Evolutionary conservation across 2,329 filamentous ascomycete genomes (phyloP).

Genomic region (Trichoderma sp.): DNA sequence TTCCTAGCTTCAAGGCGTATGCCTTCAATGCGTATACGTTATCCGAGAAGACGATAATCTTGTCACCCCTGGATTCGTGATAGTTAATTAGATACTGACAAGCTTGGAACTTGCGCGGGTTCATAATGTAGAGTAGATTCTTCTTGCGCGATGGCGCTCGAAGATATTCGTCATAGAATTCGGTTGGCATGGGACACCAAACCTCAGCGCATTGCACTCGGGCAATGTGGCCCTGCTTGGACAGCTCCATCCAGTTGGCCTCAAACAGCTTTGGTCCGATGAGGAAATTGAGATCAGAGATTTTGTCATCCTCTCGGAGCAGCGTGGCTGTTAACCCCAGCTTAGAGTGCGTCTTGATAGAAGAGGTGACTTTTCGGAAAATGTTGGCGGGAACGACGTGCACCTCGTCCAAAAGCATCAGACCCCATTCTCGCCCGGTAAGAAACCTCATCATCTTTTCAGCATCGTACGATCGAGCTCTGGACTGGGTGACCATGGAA

Average conservation of each 20-base stretch:
- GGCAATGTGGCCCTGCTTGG: conserved; percentile 94
- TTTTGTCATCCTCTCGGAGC: conserved; percentile 96
- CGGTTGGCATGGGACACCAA: conserved; percentile 98
- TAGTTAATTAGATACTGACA: conserved; percentile 98
- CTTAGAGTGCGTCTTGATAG: conserved; percentile 93
- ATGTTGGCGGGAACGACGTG: conserved; percentile 97
- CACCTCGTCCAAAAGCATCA: conserved; percentile 96
- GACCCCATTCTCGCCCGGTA: conserved; percentile 84
- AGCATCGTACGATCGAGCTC: conserved; percentile 84
- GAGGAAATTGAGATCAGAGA: conserved; percentile 92
- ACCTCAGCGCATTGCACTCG: conserved; percentile 97
- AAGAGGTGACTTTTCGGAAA: conserved; percentile 89
- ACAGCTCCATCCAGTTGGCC: conserved; percentile 98
- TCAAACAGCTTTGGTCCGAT: conserved; percentile 98
- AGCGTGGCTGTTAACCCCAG: conserved; percentile 91
- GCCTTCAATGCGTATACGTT: conserved; percentile 89
- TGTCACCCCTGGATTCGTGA: conserved; percentile 90
- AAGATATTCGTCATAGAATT: conserved; percentile 95
- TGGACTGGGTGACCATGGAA: conserved; percentile 94
- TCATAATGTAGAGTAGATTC: conserved; percentile 82
- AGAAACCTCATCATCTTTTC: conserved; percentile 98
- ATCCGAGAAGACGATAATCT: conserved; percentile 97
- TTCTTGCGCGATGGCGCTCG: conserved; percentile 55
- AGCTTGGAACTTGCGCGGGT: conserved; percentile 93
- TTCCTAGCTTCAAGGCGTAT: conserved; percentile 79